Evolutionary conservation across 495 filamentous ascomycete genomes (phyloP), one percentile per base, ranked within the genome.

Genomic region (Talaromyces adpressus): DNA sequence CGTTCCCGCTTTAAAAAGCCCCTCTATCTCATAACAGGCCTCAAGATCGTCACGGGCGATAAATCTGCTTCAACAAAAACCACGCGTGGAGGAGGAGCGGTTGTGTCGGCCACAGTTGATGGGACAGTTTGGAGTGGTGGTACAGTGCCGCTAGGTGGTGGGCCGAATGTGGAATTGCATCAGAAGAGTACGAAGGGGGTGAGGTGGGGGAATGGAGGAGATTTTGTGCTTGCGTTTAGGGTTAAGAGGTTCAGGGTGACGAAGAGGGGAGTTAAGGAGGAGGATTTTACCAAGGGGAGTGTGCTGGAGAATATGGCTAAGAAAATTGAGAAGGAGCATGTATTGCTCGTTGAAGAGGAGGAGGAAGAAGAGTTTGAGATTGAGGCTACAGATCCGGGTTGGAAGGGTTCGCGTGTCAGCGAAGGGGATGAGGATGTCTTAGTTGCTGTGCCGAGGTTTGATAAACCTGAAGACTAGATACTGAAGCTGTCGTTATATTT

Each of bases 1-100:
- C n/a, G 52, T 8, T 54, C 52, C 25, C 52, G 22, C 25, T 29
- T 25, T 5, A 14, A 9, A 7, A 54, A 23, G 25, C 57, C 57
- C 0, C 25, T 71, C 23, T 69, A 71, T 52, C 64, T 71, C 61
- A 65, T 71, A 14, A 66, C 65, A 1, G 66, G 69, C 3, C 60
- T 71, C 20, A 69, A 71, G 41, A 65, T 67, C 32, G 69, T 67
- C 5, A 54, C 22, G 0, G 69, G 69, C 8, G 63, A 68, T 16
- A 39, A 59, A 39, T 45, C 39, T 11, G 30, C 57, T 3, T 1
- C 4, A 14, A 29, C 57, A 6, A n/a, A 39, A 16, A 34, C 57
- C n/a, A 59, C 20, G 4, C 52, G 20, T 29, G 52, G 52, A 4
- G 12, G 23, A n/a, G 52, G 52, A 0, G 52, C 7, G 5, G 20